phyloP scores from a whole-genome alignment of 768 basidiomycete species.

The Amylocystis lapponica region DNA sequence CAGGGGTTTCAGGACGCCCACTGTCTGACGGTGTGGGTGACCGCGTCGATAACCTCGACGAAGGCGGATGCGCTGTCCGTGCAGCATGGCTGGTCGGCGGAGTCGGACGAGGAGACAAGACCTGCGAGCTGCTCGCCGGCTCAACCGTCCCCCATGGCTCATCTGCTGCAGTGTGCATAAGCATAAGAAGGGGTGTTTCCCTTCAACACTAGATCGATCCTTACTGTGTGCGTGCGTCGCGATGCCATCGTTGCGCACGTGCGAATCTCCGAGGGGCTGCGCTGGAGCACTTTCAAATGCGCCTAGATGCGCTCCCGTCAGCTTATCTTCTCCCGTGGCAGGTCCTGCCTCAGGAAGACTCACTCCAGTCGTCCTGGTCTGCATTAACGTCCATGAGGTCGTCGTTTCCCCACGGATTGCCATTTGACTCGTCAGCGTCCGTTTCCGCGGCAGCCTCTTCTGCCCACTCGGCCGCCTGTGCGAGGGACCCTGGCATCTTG shows the following conservation, averaged over 20 bases:
- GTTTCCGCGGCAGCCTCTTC: constrained; percentile 50
- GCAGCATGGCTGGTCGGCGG: no score
- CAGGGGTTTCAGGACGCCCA: constrained; percentile 9
- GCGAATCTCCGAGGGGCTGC: no score
- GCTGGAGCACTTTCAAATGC: constrained; percentile 28
- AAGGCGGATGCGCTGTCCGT: neutral
- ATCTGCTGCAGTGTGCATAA: no score
- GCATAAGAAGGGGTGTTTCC: no score
- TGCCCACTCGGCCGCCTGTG: constrained; percentile 41
- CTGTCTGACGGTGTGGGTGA: constrained; percentile 19
- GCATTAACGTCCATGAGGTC: constrained; percentile 93
- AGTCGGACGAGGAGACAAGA: no score
- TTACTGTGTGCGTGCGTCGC: no score
- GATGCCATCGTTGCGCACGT: no score
- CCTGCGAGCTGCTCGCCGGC: no score
- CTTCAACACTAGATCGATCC: no score
- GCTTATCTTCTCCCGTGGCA: neutral
- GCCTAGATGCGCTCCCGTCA: constrained; percentile 18
- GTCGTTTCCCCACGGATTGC: constrained; percentile 61
- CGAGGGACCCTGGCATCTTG: constrained; percentile 34
- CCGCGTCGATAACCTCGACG: constrained; percentile 3
- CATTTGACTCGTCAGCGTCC: constrained; percentile 23
- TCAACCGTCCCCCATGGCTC: no score
- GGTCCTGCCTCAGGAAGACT: no score
- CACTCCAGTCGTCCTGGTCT: constrained; percentile 94